phyloP scores from a whole-genome alignment of 2,329 filamentous ascomycete genomes.

The Chlorencoelia australis region DNA sequence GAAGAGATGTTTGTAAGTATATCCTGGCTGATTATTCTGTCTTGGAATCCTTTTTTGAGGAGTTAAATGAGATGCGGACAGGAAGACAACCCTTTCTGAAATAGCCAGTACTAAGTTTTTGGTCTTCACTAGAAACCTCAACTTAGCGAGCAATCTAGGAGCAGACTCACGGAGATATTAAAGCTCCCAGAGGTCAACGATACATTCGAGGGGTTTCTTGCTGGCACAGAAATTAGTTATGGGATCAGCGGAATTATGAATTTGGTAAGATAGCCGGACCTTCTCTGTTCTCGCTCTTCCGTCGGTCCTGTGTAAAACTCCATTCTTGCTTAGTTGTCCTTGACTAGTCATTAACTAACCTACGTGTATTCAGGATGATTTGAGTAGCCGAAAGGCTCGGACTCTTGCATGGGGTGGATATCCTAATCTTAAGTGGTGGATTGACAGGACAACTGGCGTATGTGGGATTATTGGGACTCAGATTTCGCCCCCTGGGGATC shows the following conservation, averaged over 20 bases:
- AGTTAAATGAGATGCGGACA: too few species aligned
- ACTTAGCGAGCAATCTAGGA: slow-evolving; percentile 25
- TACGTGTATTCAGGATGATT: too few species aligned
- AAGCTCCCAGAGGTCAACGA: slow-evolving; percentile 8
- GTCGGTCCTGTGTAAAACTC: too few species aligned
- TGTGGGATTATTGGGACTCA: slow-evolving; percentile 35
- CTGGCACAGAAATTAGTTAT: slow-evolving; percentile 30
- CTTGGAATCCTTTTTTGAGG: too few species aligned
- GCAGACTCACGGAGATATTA: slow-evolving; percentile 18
- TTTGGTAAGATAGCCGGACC: too few species aligned
- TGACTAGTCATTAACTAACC: too few species aligned
- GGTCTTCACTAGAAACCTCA: too few species aligned
- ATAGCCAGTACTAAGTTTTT: too few species aligned
- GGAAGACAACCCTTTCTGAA: too few species aligned
- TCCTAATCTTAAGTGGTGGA: slow-evolving; percentile 37
- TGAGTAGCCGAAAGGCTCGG: slow-evolving; percentile 29
- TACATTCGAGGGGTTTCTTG: slow-evolving; percentile 23
- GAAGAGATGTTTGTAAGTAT: slow-evolving; percentile 40
- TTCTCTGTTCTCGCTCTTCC: too few species aligned
- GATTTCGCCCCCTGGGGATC: slow-evolving; percentile 33
- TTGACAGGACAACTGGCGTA: slow-evolving; percentile 31
- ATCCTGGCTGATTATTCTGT: too few species aligned
- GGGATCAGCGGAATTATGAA: slow-evolving; percentile 35
- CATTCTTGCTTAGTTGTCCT: too few species aligned
- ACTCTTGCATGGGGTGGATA: slow-evolving; percentile 36